Evolutionary conservation across 208 protist species (phyloP).

Genomic region (Trypanosoma cruzi): DNA sequence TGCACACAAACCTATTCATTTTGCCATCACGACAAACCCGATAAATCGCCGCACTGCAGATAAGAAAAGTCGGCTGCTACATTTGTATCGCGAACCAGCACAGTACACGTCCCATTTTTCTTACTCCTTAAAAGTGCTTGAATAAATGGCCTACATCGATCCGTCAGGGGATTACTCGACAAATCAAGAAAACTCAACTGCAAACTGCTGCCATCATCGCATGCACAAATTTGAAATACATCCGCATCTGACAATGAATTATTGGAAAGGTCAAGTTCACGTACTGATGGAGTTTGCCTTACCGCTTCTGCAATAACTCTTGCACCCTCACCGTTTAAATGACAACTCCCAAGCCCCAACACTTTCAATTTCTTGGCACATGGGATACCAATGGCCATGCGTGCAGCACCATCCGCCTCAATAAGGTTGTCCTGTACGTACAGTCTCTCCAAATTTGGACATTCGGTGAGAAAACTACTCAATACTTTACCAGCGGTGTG

Average conservation of each 20-base stretch:
- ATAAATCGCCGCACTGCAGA: constrained; percentile 5
- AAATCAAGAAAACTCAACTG: constrained; percentile 46
- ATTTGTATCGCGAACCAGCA: constrained; percentile 52
- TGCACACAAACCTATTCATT: constrained; percentile 16
- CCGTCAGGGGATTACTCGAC: constrained; percentile 55
- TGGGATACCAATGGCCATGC: constrained; percentile 43
- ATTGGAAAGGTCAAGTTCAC: constrained; percentile 60
- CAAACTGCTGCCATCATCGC: constrained; percentile 36
- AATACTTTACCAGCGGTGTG: constrained; percentile 48
- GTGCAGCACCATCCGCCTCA: constrained; percentile 52
- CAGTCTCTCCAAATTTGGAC: constrained; percentile 44
- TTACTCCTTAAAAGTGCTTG: constrained; percentile 38
- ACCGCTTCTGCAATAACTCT: constrained; percentile 43
- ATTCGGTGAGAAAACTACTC: constrained; percentile 38
- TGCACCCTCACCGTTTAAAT: constrained; percentile 55
- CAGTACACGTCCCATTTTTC: constrained; percentile 36
- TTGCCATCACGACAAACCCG: constrained; percentile 5
- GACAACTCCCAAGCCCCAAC: constrained; percentile 46
- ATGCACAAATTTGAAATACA: constrained; percentile 40
- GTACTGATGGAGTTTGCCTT: constrained; percentile 44
- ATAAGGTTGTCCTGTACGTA: constrained; percentile 59
- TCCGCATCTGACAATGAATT: constrained; percentile 67
- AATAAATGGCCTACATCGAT: constrained; percentile 27
- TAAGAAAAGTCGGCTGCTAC: constrained; percentile 37
- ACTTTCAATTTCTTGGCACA: constrained; percentile 37